Base-by-base conservation (phyloP, 225 moss, liverwort and hornwort genomes). In the Ulota crispa region DNA sequence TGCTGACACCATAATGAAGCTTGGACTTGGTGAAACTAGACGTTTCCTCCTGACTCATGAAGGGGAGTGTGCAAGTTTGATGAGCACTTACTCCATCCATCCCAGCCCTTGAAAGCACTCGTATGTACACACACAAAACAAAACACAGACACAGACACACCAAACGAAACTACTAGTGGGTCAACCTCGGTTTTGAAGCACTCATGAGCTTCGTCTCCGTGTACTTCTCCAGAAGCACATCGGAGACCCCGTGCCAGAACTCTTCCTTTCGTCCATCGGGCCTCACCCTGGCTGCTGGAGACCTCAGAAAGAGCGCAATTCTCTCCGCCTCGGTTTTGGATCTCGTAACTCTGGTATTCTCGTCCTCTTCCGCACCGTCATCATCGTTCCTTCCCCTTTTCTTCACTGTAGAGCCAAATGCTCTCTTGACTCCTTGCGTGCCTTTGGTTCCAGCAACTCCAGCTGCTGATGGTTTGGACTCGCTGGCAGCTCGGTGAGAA, bases 241-340 rank as follows among this genome's bases (percentile, higher is more conserved):
- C 79, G 0, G 88, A 78, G n/a, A 83, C 39, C 9, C 86, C 83
- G 8, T 66, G 62, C 36, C 77, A 64, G 16, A n/a, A 76, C 7
- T 86, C 78, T 39, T 84, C 74, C 60, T 24, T 84, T 0, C 60
- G 70, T 32, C 84, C 84, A 71, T 85, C 88, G 6, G 84, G 66
- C 20, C 82, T 47, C 57, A 90, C 78, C 56, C 90, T 80, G 41
- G 80, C 82, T 23, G 90, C 90, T 1, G 90, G 88, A 67, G 90
- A 90, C 60, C 68, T 77, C 8, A 86, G 59, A 70, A 88, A 90
- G 26, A 45, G 23, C 2, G 86, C 84, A 45, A 88, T 82, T 15
- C 21, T 80, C 31, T 84, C 88, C 34, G 75, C 84, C 66, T 85
- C 86, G 1, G 86, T 78, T 78, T 80, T 90, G 0, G 90, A 88